Conservation (phyloP, 1,284 basidiomycete species). For the Microbotryum saponariae region DNA sequence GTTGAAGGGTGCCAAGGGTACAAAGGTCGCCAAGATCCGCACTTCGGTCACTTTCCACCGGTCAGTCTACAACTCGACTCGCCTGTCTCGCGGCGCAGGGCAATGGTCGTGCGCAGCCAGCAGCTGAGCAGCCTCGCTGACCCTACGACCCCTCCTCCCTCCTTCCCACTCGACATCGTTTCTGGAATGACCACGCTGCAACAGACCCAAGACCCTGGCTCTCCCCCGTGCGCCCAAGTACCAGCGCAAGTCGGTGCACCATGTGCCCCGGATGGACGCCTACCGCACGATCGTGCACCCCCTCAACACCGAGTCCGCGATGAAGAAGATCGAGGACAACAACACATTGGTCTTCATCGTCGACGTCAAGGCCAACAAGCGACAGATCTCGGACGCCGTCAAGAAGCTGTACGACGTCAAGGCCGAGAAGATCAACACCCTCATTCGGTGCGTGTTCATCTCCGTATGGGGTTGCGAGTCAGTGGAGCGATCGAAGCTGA, state of each 20-base stretch:
- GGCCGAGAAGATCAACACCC: conserved; percentile 92
- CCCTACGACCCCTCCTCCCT: not conserved
- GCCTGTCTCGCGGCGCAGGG: not conserved
- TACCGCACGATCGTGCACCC: conserved; percentile 83
- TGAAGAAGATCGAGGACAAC: conserved; percentile 99
- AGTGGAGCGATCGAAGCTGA: not conserved
- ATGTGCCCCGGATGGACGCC: conserved; percentile 95
- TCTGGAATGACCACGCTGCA: conserved; percentile 21
- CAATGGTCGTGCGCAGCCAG: not conserved
- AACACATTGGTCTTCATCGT: conserved; percentile 99
- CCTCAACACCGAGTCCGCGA: conserved; percentile 63
- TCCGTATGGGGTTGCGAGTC: not conserved
- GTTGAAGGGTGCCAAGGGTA: conserved; percentile 73
- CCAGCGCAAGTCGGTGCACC: conserved; percentile 86
- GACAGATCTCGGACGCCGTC: conserved; percentile 96
- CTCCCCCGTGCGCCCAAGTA: conserved; percentile 81
- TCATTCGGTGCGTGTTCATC: conserved; percentile 67
- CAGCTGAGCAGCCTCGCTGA: not conserved
- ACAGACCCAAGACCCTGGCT: conserved; percentile 76
- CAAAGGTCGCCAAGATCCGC: conserved; percentile 73
- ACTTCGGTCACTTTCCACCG: conserved; percentile 89
- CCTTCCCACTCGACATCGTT: not conserved
- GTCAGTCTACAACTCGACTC: conserved; percentile 19
- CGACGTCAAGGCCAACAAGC: conserved; percentile 92
- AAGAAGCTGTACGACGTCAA: conserved; percentile 99